Conservation (phyloP, 1,284 basidiomycete species). For the Austroboletus niveus region DNA sequence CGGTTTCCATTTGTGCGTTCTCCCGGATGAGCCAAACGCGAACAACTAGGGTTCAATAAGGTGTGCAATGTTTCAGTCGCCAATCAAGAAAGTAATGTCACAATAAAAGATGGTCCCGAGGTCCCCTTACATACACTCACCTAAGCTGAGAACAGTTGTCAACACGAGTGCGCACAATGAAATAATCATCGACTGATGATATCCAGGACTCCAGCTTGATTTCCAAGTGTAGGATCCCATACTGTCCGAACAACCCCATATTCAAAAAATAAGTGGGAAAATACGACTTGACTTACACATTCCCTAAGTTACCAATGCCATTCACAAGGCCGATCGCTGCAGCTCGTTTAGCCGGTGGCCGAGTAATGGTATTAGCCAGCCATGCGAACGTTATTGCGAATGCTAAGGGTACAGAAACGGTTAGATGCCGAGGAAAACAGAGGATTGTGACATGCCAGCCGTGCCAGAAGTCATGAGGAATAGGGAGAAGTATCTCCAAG, state of each 20-base stretch:
- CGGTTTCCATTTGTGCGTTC: conserved; percentile 45
- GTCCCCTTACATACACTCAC: conserved; percentile 27
- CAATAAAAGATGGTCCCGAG: too few species aligned
- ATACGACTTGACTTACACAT: background rate
- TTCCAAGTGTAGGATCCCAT: conserved; percentile 56
- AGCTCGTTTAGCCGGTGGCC: background rate
- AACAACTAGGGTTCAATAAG: conserved; percentile 35
- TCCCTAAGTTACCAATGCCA: background rate
- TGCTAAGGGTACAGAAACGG: background rate
- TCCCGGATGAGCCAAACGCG: conserved; percentile 45
- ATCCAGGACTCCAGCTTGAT: conserved; percentile 46
- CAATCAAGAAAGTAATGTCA: background rate
- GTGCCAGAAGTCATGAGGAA: background rate
- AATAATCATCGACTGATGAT: conserved; percentile 55
- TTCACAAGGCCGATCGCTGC: background rate
- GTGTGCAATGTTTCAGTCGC: background rate
- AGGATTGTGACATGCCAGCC: background rate
- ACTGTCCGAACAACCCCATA: conserved; percentile 20
- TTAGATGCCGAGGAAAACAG: background rate
- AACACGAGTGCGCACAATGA: conserved; percentile 42
- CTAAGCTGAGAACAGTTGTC: conserved; percentile 36
- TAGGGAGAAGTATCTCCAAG: background rate
- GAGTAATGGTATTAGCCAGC: background rate
- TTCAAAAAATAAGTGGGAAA: background rate
- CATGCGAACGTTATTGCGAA: background rate